Evolutionary conservation across 2,329 filamentous ascomycete genomes (phyloP).

Genomic region (Dactylellina cionopaga): DNA sequence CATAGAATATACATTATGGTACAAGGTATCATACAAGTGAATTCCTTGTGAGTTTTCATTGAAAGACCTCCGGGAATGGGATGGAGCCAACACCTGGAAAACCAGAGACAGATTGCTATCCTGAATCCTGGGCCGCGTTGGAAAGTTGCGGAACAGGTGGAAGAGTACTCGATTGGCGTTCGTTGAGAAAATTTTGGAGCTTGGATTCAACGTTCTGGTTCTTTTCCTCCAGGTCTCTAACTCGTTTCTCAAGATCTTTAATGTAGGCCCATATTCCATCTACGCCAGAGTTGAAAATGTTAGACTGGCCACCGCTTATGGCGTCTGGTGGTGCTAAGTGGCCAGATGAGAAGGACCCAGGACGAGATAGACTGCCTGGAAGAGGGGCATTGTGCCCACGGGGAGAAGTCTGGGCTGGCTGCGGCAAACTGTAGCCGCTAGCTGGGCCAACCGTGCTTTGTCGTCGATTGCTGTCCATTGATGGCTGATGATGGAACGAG

Average conservation of each 20-base stretch:
- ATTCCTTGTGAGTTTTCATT: constrained; percentile 37
- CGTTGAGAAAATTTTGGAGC: constrained; percentile 11
- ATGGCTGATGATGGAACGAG: constrained; percentile 44
- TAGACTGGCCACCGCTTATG: constrained; percentile 60
- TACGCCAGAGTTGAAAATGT: constrained; percentile 72
- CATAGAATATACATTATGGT: constrained; percentile 52
- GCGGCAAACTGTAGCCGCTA: constrained; percentile 37
- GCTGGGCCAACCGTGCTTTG: constrained; percentile 27
- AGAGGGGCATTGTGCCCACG: constrained; percentile 34
- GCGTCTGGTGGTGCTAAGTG: constrained; percentile 43
- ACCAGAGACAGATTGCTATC: constrained; percentile 10
- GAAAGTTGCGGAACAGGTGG: constrained; percentile 12
- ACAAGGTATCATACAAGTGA: constrained; percentile 54
- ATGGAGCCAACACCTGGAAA: neutral
- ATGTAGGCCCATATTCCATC: constrained; percentile 78
- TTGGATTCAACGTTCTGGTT: constrained; percentile 62
- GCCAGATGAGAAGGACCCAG: constrained; percentile 43
- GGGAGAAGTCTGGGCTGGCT: constrained; percentile 55
- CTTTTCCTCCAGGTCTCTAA: constrained; percentile 65
- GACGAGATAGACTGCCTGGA: constrained; percentile 33
- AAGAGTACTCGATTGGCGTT: constrained; percentile 20
- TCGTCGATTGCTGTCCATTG: constrained; percentile 26
- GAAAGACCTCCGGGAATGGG: neutral
- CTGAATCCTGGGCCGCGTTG: constrained; percentile 27
- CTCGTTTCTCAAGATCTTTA: constrained; percentile 72